Evolutionary conservation across 1,284 basidiomycete species (phyloP).

Genomic region (Ceratorhiza oryzae-sativae): DNA sequence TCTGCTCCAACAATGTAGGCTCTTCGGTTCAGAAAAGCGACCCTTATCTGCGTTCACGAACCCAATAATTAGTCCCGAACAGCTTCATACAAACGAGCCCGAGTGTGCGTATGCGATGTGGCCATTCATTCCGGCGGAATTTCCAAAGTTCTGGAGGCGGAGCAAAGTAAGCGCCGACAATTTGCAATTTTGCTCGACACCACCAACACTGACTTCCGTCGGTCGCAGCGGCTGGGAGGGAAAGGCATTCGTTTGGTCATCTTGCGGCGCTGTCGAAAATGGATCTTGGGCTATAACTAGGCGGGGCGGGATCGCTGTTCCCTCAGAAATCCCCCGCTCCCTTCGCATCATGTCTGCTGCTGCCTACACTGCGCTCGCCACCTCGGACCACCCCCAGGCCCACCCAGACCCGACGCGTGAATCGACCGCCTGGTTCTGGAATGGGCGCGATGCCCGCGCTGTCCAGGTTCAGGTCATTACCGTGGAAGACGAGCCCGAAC

Average conservation of each 20-base stretch:
- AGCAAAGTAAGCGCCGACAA: constrained; percentile 22
- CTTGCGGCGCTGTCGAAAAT: neutral
- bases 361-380: constrained; percentile 12
- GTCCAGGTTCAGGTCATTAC: constrained; percentile 24
- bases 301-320: neutral
- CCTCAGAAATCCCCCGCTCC: constrained; percentile 9
- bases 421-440: constrained; percentile 33
- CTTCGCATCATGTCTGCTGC: constrained; percentile 21
- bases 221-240: constrained; percentile 24
- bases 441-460: neutral
- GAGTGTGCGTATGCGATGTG: constrained; percentile 11
- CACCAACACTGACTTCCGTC: constrained; percentile 36
- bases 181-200: constrained; percentile 37
- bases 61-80: neutral
- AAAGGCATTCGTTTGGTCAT: constrained; percentile 11
- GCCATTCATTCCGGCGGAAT: constrained; percentile 1
- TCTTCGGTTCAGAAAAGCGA: constrained; percentile 8
- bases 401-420: neutral
- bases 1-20: neutral
- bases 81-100: neutral
- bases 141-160: constrained; percentile 1
- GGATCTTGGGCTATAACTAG: neutral
- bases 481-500: neutral
- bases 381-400: constrained; percentile 31
- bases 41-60: neutral